Percentiles rank a stretch among this genome's conserved stretches.
Conservation (phyloP, 1,139 yeast genomes). For the Kodamaea ohmeri region DNA sequence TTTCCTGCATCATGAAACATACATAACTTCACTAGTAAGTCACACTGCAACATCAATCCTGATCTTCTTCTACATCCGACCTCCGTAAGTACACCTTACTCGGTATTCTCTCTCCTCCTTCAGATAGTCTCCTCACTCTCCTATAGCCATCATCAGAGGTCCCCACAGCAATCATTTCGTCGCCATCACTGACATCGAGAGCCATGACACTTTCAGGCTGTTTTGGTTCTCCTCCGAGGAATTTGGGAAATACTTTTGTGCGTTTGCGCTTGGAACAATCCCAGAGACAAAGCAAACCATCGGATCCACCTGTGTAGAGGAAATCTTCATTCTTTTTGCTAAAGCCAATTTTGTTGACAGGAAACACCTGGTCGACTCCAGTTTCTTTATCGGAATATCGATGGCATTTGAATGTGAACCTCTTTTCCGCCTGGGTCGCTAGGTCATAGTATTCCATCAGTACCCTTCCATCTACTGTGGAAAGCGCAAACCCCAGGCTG, state of each 20-base stretch:
- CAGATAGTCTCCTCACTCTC: conserved; percentile 16
- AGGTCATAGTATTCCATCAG: conserved; percentile 72
- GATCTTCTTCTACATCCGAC: conserved; percentile 6
- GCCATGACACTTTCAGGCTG: conserved; percentile 43
- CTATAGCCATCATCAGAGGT: conserved; percentile 53
- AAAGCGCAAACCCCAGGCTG: conserved; percentile 66
- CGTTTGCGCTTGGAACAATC: conserved; percentile 62
- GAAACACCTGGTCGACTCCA: conserved; percentile 64
- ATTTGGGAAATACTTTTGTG: conserved; percentile 54
- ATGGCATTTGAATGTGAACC: conserved; percentile 87
- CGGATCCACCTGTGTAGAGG: conserved; percentile 73
- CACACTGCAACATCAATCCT: background rate
- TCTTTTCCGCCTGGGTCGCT: conserved; percentile 38
- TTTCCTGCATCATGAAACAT: no score
- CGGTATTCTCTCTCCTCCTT: conserved; percentile 14
- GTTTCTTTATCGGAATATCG: conserved; percentile 41
- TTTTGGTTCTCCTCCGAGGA: conserved; percentile 20
- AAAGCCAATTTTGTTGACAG: conserved; percentile 69
- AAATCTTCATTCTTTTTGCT: conserved; percentile 43
- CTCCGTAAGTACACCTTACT: conserved; percentile 15
- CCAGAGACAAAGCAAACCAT: conserved; percentile 77
- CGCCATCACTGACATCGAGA: conserved; percentile 38
- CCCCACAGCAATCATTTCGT: conserved; percentile 51
- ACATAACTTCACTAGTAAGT: no score
- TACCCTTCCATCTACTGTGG: conserved; percentile 87